Evolutionary conservation across 1,284 basidiomycete genomes (phyloP), one percentile per base, ranked within the genome.

Genomic region (Melampsora larici-populina): DNA sequence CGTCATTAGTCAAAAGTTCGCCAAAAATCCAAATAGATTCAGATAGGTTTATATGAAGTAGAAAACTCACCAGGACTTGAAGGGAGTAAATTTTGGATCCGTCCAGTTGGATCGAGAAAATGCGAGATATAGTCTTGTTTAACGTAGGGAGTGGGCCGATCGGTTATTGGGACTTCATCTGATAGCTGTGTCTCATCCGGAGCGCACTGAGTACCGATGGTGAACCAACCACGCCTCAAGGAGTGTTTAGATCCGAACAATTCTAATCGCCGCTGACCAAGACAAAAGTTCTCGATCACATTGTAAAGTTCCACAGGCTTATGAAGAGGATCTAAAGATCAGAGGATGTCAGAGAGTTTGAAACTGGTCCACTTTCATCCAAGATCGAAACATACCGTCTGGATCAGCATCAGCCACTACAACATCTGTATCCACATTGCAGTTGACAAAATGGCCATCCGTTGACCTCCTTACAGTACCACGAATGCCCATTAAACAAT

Each of bases 401-500:
- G 75, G 75, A 63, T 78, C 75, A 21, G 75, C 55, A 48, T 78
- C 75, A 0, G 75, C 55, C 43, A 78, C 75, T 33, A 78, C 70
- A 46, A 78, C 75, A 63, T 78, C 75, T 31, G 65, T 86, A 91
- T 90, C 92, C 80, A 99, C 91, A 84, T 99, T 99, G 84, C 96
- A 98, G 84, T 99, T 95, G 0, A 97, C 95, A 83, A 98, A 96
- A 89, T 92, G 91, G 78, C 89, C 90, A 83, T 99, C 96, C 0
- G 91, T 94, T 26, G 92, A 94, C 33, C 96, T 88, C 21, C 95
- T 89, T 2, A 99, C 96, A 0, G 96, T 99, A 1, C 96, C 96
- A 48, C 93, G 89, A 81, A 99, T 99, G n/a, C 97, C 97, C 89
- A 99, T 97, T 63, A 98, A 86, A 85, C 95, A 98, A 83, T 99